Evolutionary conservation across 73 alveolate species (phyloP).

Genomic region (Paramecium biaurelia): DNA sequence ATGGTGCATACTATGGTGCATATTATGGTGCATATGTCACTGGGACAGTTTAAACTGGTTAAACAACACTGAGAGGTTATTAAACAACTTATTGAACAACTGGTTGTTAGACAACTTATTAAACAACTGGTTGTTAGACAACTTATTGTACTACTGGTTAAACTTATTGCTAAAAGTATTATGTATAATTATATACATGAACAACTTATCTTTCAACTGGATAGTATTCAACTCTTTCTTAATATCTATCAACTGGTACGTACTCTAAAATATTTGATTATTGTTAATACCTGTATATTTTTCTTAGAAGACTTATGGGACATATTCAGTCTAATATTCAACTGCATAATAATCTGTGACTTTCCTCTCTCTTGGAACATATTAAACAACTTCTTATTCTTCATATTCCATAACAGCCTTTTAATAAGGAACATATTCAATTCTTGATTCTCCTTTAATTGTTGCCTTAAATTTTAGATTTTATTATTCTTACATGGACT

Average conservation of each 20-base stretch:
- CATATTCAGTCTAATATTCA: slow-evolving; percentile 57
- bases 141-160: slow-evolving; percentile 12
- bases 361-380: slow-evolving; percentile 60
- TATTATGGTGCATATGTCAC: not conserved
- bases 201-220: slow-evolving; percentile 62
- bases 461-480: not conserved
- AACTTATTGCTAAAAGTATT: not conserved
- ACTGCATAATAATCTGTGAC: slow-evolving; percentile 66
- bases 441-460: slow-evolving; percentile 66
- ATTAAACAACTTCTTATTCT: slow-evolving; percentile 50
- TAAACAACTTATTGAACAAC: slow-evolving; percentile 24
- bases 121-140: slow-evolving; percentile 24
- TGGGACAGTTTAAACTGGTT: slow-evolving; percentile 20
- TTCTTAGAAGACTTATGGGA: slow-evolving; percentile 65
- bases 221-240: slow-evolving; percentile 68
- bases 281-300: slow-evolving; percentile 18
- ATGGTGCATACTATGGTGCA: not conserved
- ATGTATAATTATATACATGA: not conserved
- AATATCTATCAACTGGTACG: slow-evolving; percentile 59
- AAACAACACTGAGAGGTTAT: not conserved
- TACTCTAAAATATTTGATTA: not conserved
- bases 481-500: not conserved
- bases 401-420: slow-evolving; percentile 62
- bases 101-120: slow-evolving; percentile 3
- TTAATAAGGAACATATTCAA: slow-evolving; percentile 57